These are phyloP conservation scores for Hypomontagnella monticulosa DNA, from an alignment of 495 filamentous ascomycete genomes.

Conservation along the genomic window DNA sequence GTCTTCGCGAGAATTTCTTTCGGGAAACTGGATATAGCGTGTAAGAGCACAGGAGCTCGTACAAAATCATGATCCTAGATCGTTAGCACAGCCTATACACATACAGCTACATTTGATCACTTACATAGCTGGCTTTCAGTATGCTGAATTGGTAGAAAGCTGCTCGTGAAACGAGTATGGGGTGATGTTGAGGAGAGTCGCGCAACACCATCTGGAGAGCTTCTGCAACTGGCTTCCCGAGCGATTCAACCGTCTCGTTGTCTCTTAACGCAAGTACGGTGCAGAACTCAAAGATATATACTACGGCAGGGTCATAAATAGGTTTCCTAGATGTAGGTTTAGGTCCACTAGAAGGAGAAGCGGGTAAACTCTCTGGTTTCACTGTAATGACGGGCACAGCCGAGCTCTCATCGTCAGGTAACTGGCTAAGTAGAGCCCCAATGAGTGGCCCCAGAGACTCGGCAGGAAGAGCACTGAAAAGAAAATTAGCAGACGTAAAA, in stretches of 20 bases:
- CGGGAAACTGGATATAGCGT: slow-evolving; percentile 88
- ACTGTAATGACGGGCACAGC: slow-evolving; percentile 77
- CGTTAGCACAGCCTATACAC: slow-evolving; percentile 26
- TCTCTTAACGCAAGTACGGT: slow-evolving; percentile 87
- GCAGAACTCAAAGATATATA: slow-evolving; percentile 88
- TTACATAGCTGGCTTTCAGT: slow-evolving; percentile 86
- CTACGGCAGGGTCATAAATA: slow-evolving; percentile 85
- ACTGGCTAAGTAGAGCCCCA: slow-evolving; percentile 76
- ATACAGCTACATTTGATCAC: slow-evolving; percentile 41
- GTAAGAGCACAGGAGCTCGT: slow-evolving; percentile 89
- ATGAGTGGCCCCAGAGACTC: slow-evolving; percentile 73
- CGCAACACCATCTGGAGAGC: slow-evolving; percentile 83
- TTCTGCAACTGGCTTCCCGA: slow-evolving; percentile 82
- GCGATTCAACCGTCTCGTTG: slow-evolving; percentile 68
- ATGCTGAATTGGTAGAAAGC: slow-evolving; percentile 87
- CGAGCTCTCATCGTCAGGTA: slow-evolving; percentile 85
- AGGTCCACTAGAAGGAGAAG: slow-evolving; percentile 66
- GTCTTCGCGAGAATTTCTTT: slow-evolving; percentile 79
- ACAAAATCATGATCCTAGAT: slow-evolving; percentile 85
- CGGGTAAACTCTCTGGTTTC: slow-evolving; percentile 77
- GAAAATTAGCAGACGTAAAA: slow-evolving; percentile 11
- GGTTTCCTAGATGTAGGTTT: slow-evolving; percentile 61
- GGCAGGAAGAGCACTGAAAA: slow-evolving; percentile 72
- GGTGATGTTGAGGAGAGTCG: slow-evolving; percentile 79
- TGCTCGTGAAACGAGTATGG: slow-evolving; percentile 80